Base-by-base conservation (phyloP, 2,329 filamentous ascomycete genomes). In the Pyrenophora seminiperda region DNA sequence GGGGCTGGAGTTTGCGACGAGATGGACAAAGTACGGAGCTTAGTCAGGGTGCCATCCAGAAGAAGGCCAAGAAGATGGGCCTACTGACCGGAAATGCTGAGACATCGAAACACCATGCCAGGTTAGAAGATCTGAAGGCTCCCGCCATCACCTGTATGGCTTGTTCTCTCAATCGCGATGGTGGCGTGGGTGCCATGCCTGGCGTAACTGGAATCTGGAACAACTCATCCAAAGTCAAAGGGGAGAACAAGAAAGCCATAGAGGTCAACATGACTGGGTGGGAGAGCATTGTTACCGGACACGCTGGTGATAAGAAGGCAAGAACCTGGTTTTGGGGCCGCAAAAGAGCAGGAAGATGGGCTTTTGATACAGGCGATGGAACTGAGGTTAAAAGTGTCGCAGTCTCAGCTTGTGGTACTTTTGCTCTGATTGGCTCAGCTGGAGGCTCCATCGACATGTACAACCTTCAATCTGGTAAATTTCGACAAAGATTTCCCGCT, bases 311-410 rank as follows among this genome's bases (percentile, higher is more conserved):
- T 66, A 82, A 86, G 36, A 89, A 84, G 67, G 94, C 91, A 14
- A 85, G 94, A 44, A 97, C 94, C 1, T 99, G 94, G 94, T 97
- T 97, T 75, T 97, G 94, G 92, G 94, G 93, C 5, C 87, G 91
- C 48, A 97, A 95, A 75, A 86, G 88, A 63, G 92, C 94, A 40
- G 94, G 94, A 9, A 83, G 94, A 56, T 99, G 94, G 94, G 88
- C 89, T 0, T 90, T 99, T 61, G 86, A 89, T 58, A 97, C 92
- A 0, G 83, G 88, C 32, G 94, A 99, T 73, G 83, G 84, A 14
- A 83, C 85, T n/a, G 83, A 91, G 64, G 93, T 96, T 29, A 82
- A 77, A 58, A 93, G 89, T 44, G 91, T 99, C 15, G 84, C 91
- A 9, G 88, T 99, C 53, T 96, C 90, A 45, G 83, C 90, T 1